Evolutionary conservation across 352 stramenopile genomes (phyloP).

Genomic region (Globisporangium sylvaticum): DNA sequence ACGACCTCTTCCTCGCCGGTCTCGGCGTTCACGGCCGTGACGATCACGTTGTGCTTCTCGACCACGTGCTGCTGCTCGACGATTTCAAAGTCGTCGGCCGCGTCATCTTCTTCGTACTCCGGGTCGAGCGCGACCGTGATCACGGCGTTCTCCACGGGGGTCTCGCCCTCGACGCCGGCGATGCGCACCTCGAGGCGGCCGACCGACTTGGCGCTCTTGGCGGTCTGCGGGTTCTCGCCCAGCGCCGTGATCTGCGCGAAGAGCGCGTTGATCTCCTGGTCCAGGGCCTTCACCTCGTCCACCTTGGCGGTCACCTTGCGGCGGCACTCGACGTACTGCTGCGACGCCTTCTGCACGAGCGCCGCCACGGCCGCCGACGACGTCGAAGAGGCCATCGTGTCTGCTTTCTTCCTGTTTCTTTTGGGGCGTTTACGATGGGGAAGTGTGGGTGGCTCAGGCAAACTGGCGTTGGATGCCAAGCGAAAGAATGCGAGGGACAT

Average conservation of each 20-base stretch:
- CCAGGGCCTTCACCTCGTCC: slow-evolving; percentile 70
- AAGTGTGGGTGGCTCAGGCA: slow-evolving; percentile 3
- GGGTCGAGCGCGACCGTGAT: slow-evolving; percentile 73
- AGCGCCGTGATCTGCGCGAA: slow-evolving; percentile 68
- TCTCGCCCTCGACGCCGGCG: slow-evolving; percentile 49
- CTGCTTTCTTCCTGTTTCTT: slow-evolving; percentile 12
- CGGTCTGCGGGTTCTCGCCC: slow-evolving; percentile 26
- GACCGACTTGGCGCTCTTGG: slow-evolving; percentile 54
- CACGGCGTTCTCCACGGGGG: slow-evolving; percentile 42
- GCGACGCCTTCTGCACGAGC: slow-evolving; percentile 71
- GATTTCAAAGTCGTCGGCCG: slow-evolving; percentile 22
- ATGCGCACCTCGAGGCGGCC: slow-evolving; percentile 65
- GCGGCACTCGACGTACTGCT: slow-evolving; percentile 81
- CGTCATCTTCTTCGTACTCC: slow-evolving; percentile 65
- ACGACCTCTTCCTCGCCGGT: slow-evolving; percentile 17
- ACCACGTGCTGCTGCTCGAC: slow-evolving; percentile 50
- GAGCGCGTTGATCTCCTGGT: slow-evolving; percentile 66
- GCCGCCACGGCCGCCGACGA: slow-evolving; percentile 48
- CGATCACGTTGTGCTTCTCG: slow-evolving; percentile 53
- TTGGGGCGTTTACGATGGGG: neutral
- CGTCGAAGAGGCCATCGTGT: slow-evolving; percentile 49
- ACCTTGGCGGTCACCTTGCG: slow-evolving; percentile 75
- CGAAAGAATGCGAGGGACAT: neutral
- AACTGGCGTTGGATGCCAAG: neutral
- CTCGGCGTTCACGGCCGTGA: slow-evolving; percentile 37